Evolutionary conservation across 305 asterid species (phyloP).

Genomic region (Fraxinus baroniana): DNA sequence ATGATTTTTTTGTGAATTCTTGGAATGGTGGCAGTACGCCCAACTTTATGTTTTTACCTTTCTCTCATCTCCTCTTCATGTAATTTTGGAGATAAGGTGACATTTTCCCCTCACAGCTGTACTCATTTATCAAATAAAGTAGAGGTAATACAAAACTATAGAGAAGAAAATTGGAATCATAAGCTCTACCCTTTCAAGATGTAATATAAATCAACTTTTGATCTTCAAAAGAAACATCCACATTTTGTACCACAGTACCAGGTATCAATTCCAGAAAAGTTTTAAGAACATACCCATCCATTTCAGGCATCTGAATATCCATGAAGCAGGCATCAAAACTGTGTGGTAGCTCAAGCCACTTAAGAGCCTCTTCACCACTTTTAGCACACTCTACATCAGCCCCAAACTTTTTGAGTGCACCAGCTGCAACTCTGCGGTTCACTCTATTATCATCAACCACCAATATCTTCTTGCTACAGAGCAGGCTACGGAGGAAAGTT

Average conservation of each 20-base stretch:
- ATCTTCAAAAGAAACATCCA: background rate
- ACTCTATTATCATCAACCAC: constrained; percentile 90
- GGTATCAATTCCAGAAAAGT: background rate
- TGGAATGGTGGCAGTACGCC: background rate
- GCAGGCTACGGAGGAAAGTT: constrained; percentile 48
- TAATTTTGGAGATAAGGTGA: background rate
- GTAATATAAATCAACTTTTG: background rate
- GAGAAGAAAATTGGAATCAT: background rate
- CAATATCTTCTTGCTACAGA: constrained; percentile 73
- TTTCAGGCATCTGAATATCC: constrained; percentile 99
- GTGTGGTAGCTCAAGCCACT: constrained; percentile 74
- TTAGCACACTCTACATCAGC: constrained; percentile 74
- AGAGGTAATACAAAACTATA: background rate
- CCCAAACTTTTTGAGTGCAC: constrained; percentile 82
- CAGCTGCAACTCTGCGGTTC: constrained; percentile 91
- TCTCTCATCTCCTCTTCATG: background rate
- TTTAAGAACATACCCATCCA: constrained; percentile 76
- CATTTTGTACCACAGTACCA: background rate
- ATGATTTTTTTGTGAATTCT: background rate
- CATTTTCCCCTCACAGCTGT: background rate
- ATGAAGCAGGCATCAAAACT: constrained; percentile 86
- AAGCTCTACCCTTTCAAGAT: background rate
- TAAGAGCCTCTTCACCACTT: constrained; percentile 85
- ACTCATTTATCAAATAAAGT: background rate
- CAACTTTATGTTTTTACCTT: background rate